These are phyloP conservation scores for Yarrowia alimentaria DNA, from an alignment of 805 yeast species.

Conservation along the genomic window DNA sequence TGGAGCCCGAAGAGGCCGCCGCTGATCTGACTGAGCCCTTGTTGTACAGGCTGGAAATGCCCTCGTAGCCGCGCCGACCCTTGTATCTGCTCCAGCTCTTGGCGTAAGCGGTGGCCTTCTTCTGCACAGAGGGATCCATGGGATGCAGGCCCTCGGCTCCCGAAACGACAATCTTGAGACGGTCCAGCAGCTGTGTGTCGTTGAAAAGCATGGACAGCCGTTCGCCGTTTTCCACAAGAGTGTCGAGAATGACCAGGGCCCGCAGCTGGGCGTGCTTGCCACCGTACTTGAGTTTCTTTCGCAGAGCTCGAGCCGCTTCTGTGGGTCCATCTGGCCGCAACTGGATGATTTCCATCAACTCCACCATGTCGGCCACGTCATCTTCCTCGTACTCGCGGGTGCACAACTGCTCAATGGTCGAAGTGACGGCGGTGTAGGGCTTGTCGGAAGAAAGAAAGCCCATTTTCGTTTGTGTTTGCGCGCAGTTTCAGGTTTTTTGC, in stretches of 20 bases:
- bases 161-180: constrained; percentile 53
- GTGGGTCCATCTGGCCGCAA: constrained; percentile 47
- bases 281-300: constrained; percentile 91
- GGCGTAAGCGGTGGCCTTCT: constrained; percentile 52
- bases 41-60: neutral
- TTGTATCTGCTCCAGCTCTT: constrained; percentile 56
- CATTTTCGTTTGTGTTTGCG: constrained; percentile 30
- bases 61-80: constrained; percentile 15
- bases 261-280: constrained; percentile 58
- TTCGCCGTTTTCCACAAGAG: constrained; percentile 56
- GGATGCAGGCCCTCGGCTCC: constrained; percentile 38
- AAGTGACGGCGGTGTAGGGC: constrained; percentile 47
- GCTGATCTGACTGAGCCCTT: neutral
- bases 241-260: constrained; percentile 63
- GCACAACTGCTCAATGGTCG: constrained; percentile 42
- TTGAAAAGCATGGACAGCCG: constrained; percentile 49
- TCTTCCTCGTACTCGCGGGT: constrained; percentile 39
- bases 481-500: too few relatives aligned
- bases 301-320: constrained; percentile 88
- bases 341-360: constrained; percentile 54
- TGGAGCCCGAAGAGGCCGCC: too few relatives aligned
- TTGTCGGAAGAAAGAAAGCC: constrained; percentile 41
- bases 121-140: constrained; percentile 46
- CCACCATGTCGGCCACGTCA: constrained; percentile 52
- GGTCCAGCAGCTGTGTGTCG: constrained; percentile 66